Base-by-base conservation (phyloP, 108 stramenopile species). In the Fistulifera pelliculosa region DNA sequence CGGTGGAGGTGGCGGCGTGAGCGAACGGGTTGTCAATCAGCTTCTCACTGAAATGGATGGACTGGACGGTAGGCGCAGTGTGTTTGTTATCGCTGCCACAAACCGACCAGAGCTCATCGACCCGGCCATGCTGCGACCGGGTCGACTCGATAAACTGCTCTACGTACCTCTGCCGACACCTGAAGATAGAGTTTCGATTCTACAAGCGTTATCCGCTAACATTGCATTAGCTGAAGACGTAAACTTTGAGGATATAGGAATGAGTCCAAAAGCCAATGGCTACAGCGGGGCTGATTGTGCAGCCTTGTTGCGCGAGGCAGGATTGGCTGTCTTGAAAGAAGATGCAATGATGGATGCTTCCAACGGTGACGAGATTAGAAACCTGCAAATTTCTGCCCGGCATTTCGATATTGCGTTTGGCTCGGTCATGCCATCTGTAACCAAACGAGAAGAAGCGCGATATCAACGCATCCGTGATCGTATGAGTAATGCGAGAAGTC, bases 41-140 rank as follows among this genome's bases (percentile, higher is more conserved):
- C 72, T 99, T 6, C 66, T 99, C 27, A 97, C 96, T 1, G 99
- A 99, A 71, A 93, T 99, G 91, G 97, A 98, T 77, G 99, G 98
- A 8, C 60, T 97, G 38, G 96, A 96, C 48, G 88, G 75, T 48
- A 73, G 94, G 17, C 81, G 92, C 47, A 85, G 80, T 65, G 90
- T 95, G 6, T 94, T 94, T 74, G 93, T 97, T 8, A 91, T 97
- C 69, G 96, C 85, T 18, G 96, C 96, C 0, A 97, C 96, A 18
- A 97, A 97, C 63, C 74, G 96, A 40, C 94, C 93, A 3, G 94
- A 97, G 53, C 62, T 96, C 35, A 84, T 98, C 31, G 97, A 98
- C 68, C 87, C 93, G 27, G 97, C 97, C 26, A 94, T 98, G 81
- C 61, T 94, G 62, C 65, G 97, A 56, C 94, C 97, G 56, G 87